These are phyloP conservation scores for Xylaria cubensis DNA, from an alignment of 495 filamentous ascomycete species.

Conservation along the genomic window DNA sequence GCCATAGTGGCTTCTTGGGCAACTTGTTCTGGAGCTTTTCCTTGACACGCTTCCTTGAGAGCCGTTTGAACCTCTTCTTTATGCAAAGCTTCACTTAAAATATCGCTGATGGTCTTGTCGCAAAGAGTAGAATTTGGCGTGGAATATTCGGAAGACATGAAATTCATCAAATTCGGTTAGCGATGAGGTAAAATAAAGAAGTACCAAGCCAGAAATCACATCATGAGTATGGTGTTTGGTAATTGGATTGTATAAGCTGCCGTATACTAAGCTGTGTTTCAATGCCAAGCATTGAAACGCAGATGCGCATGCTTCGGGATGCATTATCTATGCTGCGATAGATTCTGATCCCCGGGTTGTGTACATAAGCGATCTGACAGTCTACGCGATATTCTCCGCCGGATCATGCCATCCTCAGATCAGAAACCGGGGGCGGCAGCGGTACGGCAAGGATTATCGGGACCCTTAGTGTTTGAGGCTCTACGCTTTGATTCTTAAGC, in stretches of 20 bases:
- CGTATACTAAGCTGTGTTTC: slow-evolving; percentile 13
- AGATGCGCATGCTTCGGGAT: slow-evolving; percentile 2
- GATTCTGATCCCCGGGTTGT: background rate
- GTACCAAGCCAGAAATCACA: background rate
- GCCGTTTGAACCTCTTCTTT: slow-evolving; percentile 8
- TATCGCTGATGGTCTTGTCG: slow-evolving; percentile 15
- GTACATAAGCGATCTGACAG: background rate
- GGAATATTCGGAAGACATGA: slow-evolving; percentile 9
- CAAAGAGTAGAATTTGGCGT: background rate
- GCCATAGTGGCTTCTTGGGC: slow-evolving; percentile 31
- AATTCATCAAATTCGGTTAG: background rate
- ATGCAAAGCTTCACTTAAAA: slow-evolving; percentile 1
- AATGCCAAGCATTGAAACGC: background rate
- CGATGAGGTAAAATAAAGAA: background rate
- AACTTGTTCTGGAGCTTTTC: slow-evolving; percentile 10
- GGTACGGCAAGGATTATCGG: slow-evolving; percentile 34
- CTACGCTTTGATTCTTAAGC: slow-evolving; percentile 40
- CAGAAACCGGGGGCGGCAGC: slow-evolving; percentile 34
- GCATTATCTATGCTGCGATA: slow-evolving; percentile 1
- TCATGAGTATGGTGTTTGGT: background rate
- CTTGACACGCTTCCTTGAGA: slow-evolving; percentile 13
- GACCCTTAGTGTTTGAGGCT: slow-evolving; percentile 41
- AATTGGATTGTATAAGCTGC: background rate
- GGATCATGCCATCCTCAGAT: slow-evolving; percentile 42
- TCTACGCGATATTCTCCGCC: slow-evolving; percentile 30